Percentiles rank a stretch among this genome's conserved stretches.
These are phyloP conservation scores for Plantago coronopus DNA, from an alignment of 305 asterid species.

Conservation along the genomic window DNA sequence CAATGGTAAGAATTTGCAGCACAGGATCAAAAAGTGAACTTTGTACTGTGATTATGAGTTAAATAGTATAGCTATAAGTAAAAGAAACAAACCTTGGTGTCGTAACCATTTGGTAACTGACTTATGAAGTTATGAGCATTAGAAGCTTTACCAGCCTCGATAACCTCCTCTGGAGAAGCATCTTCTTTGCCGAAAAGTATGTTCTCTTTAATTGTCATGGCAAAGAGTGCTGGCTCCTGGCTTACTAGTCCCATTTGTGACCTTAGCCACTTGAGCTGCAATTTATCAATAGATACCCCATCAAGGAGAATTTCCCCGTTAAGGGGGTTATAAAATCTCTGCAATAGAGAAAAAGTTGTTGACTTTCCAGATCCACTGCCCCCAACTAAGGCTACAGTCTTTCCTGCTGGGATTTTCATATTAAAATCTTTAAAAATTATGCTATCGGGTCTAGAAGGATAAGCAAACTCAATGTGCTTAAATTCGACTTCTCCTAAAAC, in stretches of 20 bases:
- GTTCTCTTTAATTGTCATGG: slow-evolving; percentile 80
- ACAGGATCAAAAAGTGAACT: too few species aligned
- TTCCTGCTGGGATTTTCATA: slow-evolving; percentile 67
- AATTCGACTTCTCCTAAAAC: slow-evolving; percentile 74
- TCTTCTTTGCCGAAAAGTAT: slow-evolving; percentile 88
- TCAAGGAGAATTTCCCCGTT: slow-evolving; percentile 70
- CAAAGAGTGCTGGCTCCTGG: slow-evolving; percentile 92
- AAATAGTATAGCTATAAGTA: neutral
- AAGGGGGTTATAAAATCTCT: slow-evolving; percentile 79
- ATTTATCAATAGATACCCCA: slow-evolving; percentile 61
- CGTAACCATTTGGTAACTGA: slow-evolving; percentile 80
- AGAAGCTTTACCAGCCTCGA: slow-evolving; percentile 86
- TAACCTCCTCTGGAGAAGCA: slow-evolving; percentile 69
- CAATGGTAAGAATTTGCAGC: too few species aligned
- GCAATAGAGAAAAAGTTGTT: slow-evolving; percentile 68
- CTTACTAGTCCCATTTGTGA: slow-evolving; percentile 96
- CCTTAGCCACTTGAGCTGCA: slow-evolving; percentile 92
- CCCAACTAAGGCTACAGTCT: slow-evolving; percentile 84
- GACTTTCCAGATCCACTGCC: slow-evolving; percentile 97
- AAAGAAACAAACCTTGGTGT: slow-evolving; percentile 64
- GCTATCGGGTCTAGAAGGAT: slow-evolving; percentile 84
- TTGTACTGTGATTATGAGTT: too few species aligned
- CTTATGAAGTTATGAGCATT: slow-evolving; percentile 89
- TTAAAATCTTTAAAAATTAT: slow-evolving; percentile 59
- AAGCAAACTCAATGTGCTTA: slow-evolving; percentile 52